Conservation (phyloP, 768 basidiomycete genomes). For the Brasilioporus rufonigricans region DNA sequence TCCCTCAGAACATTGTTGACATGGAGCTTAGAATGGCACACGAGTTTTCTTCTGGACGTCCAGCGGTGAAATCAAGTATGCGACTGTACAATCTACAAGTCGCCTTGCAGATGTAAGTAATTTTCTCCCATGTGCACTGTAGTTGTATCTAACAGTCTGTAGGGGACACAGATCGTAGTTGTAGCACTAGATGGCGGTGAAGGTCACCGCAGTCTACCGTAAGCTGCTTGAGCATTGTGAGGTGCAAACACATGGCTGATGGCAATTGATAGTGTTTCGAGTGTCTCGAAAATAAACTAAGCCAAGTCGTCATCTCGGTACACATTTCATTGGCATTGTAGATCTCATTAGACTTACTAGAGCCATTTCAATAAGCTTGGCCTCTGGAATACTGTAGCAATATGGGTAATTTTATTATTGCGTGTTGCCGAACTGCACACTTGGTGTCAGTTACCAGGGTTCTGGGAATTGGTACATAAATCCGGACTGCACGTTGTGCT, state of each 20-base stretch:
- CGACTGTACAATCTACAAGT: conserved; percentile 53
- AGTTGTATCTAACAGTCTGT: conserved; percentile 11
- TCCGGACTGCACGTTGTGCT: conserved; percentile 19
- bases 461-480: conserved; percentile 22
- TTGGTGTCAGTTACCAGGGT: conserved; percentile 24
- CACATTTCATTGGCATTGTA: conserved; percentile 25
- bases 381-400: conserved; percentile 12
- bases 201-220: conserved; percentile 55
- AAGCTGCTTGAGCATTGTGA: conserved; percentile 27
- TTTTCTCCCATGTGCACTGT: background rate
- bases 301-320: conserved; percentile 11
- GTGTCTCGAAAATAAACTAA: conserved; percentile 46
- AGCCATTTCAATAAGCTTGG: conserved; percentile 20
- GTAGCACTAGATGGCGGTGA: conserved; percentile 50
- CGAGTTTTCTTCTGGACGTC: conserved; percentile 67
- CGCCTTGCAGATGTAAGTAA: conserved; percentile 55
- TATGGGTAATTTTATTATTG: conserved; percentile 15
- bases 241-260: conserved; percentile 6
- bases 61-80: conserved; percentile 54
- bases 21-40: conserved; percentile 52
- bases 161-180: conserved; percentile 63
- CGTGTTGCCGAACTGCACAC: conserved; percentile 26
- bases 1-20: conserved; percentile 14
- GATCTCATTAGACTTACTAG: conserved; percentile 28
- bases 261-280: conserved; percentile 38